Conservation (phyloP, 129 eudicot species). For the Pulicaria dysenterica region DNA sequence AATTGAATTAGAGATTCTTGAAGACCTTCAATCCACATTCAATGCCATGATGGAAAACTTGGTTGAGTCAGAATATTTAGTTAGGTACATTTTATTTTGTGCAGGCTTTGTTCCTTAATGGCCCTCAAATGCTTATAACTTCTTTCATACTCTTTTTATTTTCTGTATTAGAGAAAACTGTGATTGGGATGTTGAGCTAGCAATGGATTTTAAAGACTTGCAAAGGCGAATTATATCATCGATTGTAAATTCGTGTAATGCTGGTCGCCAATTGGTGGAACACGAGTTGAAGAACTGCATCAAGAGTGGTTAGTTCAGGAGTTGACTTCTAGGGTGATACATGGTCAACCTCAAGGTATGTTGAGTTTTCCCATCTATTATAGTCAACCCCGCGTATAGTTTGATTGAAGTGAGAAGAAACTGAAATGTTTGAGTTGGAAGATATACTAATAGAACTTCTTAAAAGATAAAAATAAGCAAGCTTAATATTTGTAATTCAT, state of each 20-base stretch:
- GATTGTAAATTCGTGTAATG: slow-evolving; percentile 49
- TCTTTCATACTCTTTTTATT: background rate
- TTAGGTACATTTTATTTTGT: slow-evolving; percentile 42
- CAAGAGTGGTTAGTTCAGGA: background rate
- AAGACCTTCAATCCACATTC: slow-evolving; percentile 56
- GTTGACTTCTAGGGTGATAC: background rate
- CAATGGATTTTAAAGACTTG: slow-evolving; percentile 56
- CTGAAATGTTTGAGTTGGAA: background rate
- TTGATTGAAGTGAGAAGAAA: background rate
- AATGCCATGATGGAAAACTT: slow-evolving; percentile 65
- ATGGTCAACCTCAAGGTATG: background rate
- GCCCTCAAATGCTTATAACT: background rate
- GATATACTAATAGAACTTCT: no score
- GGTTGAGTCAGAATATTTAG: slow-evolving; percentile 41
- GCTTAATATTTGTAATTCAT: no score
- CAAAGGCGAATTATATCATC: slow-evolving; percentile 69
- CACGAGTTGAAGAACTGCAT: slow-evolving; percentile 37
- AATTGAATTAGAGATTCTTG: slow-evolving; percentile 60
- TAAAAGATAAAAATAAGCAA: no score
- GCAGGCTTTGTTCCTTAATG: background rate
- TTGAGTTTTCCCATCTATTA: background rate
- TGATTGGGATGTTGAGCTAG: slow-evolving; percentile 81
- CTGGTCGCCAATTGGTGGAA: slow-evolving; percentile 50
- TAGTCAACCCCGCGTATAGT: background rate
- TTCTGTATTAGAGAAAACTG: slow-evolving; percentile 36